Base-by-base conservation (phyloP, 1,139 yeast species). In the Blastobotrys petasosporus region DNA sequence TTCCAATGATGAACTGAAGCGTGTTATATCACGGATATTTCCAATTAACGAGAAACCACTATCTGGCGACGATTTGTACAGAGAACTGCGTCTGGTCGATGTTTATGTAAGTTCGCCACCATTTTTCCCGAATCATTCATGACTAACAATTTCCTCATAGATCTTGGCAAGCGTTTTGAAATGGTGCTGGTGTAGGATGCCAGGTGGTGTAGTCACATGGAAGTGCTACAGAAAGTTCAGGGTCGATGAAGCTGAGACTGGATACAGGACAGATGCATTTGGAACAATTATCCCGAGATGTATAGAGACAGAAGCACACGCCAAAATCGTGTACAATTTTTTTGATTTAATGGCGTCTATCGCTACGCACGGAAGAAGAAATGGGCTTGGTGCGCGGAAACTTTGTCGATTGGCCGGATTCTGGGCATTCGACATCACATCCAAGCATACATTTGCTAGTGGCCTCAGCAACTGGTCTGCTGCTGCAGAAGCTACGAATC, bases 401-500 rank as follows among this genome's bases (percentile, higher is more conserved):
- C 74, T 88, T 16, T 76, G 94, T 13, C 80, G 85, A 56, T 75
- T 88, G 79, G 83, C 94, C 32, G 90, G 92, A 17, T 68, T 86
- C 32, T 88, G 96, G 96, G 97, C 95, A 0, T 88, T 88, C 59
- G 79, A 77, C 52, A 65, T 52, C 60, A 64, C 46, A 55, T 58
- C 56, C 16, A 54, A 60, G 8, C 54, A 58, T 2, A 65, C 69
- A 51, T 86, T 85, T 60, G 74, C 76, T 35, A 82, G 85, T 52
- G 96, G 96, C 1, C 64, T 87, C 44, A 77, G 78, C 34, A 75
- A 77, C 42, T 87, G 96, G 96, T 57, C 59, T 20, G 48, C 49
- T 1, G 86, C 90, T 2, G 82, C 94, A 5, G 88, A 85, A 59
- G 96, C 96, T 0, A 76, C 86, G 65, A 85, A 85, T 59, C 97